Evolutionary conservation across 306 rosid species (phyloP).

Genomic region (Albizia julibrissin): DNA sequence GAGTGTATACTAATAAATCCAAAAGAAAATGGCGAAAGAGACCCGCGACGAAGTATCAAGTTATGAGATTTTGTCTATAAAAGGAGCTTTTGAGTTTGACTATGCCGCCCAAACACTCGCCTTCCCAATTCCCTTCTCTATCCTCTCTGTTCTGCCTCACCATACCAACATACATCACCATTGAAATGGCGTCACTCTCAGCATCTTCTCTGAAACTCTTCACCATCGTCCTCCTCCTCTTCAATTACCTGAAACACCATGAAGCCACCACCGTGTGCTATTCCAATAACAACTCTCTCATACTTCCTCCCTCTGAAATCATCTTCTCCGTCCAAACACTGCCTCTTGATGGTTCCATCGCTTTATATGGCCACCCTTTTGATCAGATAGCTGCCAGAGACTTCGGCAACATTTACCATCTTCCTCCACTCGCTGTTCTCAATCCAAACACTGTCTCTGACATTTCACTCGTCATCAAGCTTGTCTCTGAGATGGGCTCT

Average conservation of each 20-base stretch:
- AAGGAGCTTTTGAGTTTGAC: slow-evolving; percentile 31
- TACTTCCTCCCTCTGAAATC: slow-evolving; percentile 37
- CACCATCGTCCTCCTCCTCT: slow-evolving; percentile 38
- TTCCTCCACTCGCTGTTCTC: slow-evolving; percentile 74
- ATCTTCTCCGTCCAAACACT: slow-evolving; percentile 55
- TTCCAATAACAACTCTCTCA: slow-evolving; percentile 39
- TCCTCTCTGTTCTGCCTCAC: slow-evolving; percentile 33
- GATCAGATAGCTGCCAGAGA: slow-evolving; percentile 55
- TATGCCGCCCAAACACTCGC: slow-evolving; percentile 41
- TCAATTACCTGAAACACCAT: slow-evolving; percentile 47
- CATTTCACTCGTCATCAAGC: slow-evolving; percentile 60
- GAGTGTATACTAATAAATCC: background rate
- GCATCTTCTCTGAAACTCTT: slow-evolving; percentile 41
- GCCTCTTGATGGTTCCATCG: slow-evolving; percentile 68
- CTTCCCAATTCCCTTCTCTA: slow-evolving; percentile 45
- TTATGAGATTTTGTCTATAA: slow-evolving; percentile 17
- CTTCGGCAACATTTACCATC: slow-evolving; percentile 76
- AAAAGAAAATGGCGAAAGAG: background rate
- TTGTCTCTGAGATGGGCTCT: slow-evolving; percentile 56
- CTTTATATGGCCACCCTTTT: slow-evolving; percentile 26
- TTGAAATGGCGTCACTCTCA: slow-evolving; percentile 52
- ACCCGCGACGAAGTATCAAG: background rate
- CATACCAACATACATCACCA: background rate
- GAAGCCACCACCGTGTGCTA: slow-evolving; percentile 48
- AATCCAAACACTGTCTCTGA: slow-evolving; percentile 75